Base-by-base conservation (phyloP, 148 eudicot species). In the Amaranthus cruentus region DNA sequence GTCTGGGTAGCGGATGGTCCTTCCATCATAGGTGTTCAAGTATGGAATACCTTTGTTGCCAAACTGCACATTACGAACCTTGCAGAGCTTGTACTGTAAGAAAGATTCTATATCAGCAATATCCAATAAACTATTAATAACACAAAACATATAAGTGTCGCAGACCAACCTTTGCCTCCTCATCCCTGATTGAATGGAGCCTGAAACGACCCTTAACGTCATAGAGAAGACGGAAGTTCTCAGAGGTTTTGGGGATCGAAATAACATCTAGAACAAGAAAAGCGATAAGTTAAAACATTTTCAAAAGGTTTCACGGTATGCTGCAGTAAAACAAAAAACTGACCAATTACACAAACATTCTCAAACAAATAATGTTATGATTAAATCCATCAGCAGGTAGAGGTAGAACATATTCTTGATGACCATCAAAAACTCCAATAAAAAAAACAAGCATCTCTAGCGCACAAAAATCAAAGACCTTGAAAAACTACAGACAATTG, bases 201-300 rank as follows among this genome's bases (percentile, higher is more conserved):
- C 91, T 73, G 74, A 87, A 87, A 14, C 91, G 75, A 18, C 91
- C 91, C 84, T 88, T 88, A 69, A 86, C 87, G 18, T 88, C 90
- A 66, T 87, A 87, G 3, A 88, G 79, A 47, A 85, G 87, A 73
- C 91, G 88, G 81, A 87, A 87, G 75, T 78, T 85, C 78, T 85
- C 88, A 72, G 85, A 81, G 15, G 90, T 83, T 66, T 87, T 87
- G 6, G 91, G 91, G 56, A 87, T 87, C 1, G 91, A 83, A 4
- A 87, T 83, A 68, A 87, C 88, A 85, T 87, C 90, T 87, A 75
- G 6, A 67, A 59, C 57, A 48, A 54, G 28, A 46, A 54, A 5
- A 12, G 9, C 8, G 14, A 2, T 43, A 44, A 8, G 43, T 9
- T 42, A 10, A 3, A 2, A 10, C 28, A 18, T 18, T 18, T 18